These are phyloP conservation scores for Sphagnurus paluster DNA, from an alignment of 1,284 basidiomycete genomes.

Conservation along the genomic window DNA sequence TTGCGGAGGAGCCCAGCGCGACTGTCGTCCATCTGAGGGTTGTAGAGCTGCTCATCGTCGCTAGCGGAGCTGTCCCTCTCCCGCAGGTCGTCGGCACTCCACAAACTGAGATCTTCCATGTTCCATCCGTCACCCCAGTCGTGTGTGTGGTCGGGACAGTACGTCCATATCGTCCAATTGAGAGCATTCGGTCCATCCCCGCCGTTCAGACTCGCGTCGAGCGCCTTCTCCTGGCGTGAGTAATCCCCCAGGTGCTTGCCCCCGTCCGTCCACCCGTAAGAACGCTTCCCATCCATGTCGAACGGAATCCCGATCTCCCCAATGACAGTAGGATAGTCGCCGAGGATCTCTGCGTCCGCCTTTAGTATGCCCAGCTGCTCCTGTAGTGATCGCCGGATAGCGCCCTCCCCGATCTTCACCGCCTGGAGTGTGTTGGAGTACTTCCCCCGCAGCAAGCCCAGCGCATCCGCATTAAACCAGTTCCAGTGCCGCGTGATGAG, in stretches of 20 bases:
- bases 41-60: conserved; percentile 21
- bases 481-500: conserved; percentile 88
- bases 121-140: conserved; percentile 97
- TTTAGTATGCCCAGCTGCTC: conserved; percentile 85
- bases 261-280: conserved; percentile 82
- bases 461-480: conserved; percentile 96
- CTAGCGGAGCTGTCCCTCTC: conserved; percentile 23
- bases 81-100: conserved; percentile 77
- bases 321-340: conserved; percentile 86
- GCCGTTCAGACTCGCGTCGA: conserved; percentile 91
- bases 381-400: conserved; percentile 82
- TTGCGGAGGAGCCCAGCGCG: conserved; percentile 25
- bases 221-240: conserved; percentile 76
- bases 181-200: conserved; percentile 83
- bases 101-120: conserved; percentile 91
- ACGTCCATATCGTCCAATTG: conserved; percentile 92
- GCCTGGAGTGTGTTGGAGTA: conserved; percentile 72
- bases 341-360: conserved; percentile 65
- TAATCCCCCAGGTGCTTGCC: conserved; percentile 83
- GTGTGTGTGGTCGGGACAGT: conserved; percentile 79
- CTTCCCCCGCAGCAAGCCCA: conserved; percentile 88
- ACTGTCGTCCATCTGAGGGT: conserved; percentile 18
- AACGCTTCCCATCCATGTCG: conserved; percentile 83
- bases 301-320: conserved; percentile 96
- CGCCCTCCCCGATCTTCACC: conserved; percentile 76